A percentile compares a stretch with the other conserved stretches of the same genome.
Conservation (phyloP, 2,329 filamentous ascomycete genomes). For the Aspergillus tamarii region DNA sequence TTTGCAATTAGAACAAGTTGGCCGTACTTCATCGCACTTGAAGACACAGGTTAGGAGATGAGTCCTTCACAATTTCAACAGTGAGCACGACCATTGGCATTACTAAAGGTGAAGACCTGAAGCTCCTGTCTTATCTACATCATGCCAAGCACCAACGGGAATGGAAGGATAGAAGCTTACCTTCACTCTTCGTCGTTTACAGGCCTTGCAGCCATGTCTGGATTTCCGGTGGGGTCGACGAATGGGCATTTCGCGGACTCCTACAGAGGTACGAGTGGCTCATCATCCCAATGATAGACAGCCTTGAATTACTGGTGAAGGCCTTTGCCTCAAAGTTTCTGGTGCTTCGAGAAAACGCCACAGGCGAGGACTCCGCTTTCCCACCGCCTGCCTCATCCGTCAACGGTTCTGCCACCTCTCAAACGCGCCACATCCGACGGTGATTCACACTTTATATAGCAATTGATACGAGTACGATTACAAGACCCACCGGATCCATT, state of each 20-base stretch:
- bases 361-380: not conserved
- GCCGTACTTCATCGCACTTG: conserved; percentile 27
- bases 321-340: not conserved
- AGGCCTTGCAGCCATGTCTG: conserved; percentile 27
- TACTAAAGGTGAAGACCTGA: not conserved
- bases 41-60: not conserved
- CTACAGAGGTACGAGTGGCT: not conserved
- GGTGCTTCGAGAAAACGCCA: not conserved
- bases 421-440: not conserved
- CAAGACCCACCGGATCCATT: not conserved
- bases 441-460: not conserved
- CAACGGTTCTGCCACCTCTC: not conserved
- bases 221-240: conserved; percentile 23
- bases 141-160: not conserved
- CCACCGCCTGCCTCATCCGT: not conserved
- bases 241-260: not conserved
- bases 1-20: conserved; percentile 23
- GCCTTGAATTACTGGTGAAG: not conserved
- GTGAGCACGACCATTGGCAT: not conserved
- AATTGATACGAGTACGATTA: not conserved
- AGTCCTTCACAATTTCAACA: not conserved
- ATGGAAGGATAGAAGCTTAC: conserved; percentile 9
- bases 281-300: not conserved
- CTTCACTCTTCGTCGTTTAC: conserved; percentile 29
- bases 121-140: not conserved